Evolutionary conservation across 1,284 basidiomycete species (phyloP).

Genomic region (Puccinia hordei): DNA sequence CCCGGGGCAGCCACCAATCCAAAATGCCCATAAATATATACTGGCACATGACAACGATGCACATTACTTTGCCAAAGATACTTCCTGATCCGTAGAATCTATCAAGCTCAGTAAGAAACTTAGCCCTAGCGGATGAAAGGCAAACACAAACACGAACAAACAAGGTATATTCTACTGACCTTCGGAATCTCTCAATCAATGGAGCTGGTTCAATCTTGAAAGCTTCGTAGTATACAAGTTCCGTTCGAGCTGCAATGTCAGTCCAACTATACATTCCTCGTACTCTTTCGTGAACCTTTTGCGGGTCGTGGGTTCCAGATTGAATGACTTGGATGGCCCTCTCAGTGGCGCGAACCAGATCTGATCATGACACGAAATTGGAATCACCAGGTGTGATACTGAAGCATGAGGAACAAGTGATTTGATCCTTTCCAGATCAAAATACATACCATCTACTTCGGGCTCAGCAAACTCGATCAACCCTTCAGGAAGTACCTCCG

Average conservation of each 20-base stretch:
- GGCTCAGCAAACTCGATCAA: conserved; percentile 93
- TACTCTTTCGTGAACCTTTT: conserved; percentile 75
- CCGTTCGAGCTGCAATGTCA: conserved; percentile 76
- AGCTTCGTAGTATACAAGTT: conserved; percentile 76
- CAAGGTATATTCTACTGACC: conserved; percentile 62
- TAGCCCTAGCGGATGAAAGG: not conserved
- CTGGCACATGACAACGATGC: conserved; percentile 46
- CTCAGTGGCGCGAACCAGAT: conserved; percentile 79
- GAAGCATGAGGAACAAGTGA: not conserved
- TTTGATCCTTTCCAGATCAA: not conserved
- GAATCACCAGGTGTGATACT: not conserved
- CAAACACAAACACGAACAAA: not conserved
- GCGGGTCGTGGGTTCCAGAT: conserved; percentile 73
- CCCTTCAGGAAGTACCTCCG: conserved; percentile 87
- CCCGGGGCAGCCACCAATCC: conserved; percentile 47
- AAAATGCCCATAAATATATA: conserved; percentile 46
- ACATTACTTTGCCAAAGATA: conserved; percentile 50
- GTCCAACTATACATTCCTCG: conserved; percentile 84
- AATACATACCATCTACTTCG: conserved; percentile 70
- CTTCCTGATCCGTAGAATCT: conserved; percentile 48
- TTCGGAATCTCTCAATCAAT: conserved; percentile 70
- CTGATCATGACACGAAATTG: conserved; percentile 62
- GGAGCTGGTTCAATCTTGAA: conserved; percentile 67
- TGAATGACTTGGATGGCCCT: conserved; percentile 75
- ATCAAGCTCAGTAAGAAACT: not conserved